A percentile compares a stretch with the other conserved stretches of the same genome.
These are phyloP conservation scores for Epichloe coenophiala DNA, from an alignment of 2,329 filamentous ascomycete species.

Conservation along the genomic window DNA sequence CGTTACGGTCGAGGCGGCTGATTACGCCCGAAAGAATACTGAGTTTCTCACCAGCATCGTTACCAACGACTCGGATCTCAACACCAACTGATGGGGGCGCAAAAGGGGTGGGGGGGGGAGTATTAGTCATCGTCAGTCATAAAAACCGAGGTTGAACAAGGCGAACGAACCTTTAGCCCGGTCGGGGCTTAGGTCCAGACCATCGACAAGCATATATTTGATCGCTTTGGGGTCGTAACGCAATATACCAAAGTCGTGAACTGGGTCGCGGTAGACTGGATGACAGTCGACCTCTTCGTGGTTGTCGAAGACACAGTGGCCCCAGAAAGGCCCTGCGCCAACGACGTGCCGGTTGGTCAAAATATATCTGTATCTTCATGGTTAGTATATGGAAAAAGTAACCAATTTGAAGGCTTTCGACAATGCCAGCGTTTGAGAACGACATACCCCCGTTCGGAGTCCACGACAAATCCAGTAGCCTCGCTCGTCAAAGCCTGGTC, in stretches of 20 bases:
- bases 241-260: constrained; percentile 96
- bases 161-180: constrained; percentile 49
- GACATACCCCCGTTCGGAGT: constrained; percentile 71
- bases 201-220: constrained; percentile 88
- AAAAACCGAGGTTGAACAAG: neutral
- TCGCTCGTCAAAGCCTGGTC: constrained; percentile 87
- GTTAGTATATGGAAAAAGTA: neutral
- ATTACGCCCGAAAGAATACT: constrained; percentile 97
- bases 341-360: constrained; percentile 88
- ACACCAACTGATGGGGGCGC: constrained; percentile 52
- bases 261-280: constrained; percentile 93
- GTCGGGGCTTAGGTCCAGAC: constrained; percentile 70
- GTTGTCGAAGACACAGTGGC: constrained; percentile 96
- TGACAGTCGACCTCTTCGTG: constrained; percentile 94
- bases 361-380: constrained; percentile 45
- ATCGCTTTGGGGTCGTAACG: constrained; percentile 92
- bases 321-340: constrained; percentile 91
- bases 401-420: neutral
- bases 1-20: constrained; percentile 88
- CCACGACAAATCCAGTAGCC: constrained; percentile 94
- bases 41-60: constrained; percentile 95
- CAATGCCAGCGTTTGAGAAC: neutral
- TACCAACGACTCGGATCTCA: constrained; percentile 94
- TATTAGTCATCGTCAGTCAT: constrained; percentile 8
- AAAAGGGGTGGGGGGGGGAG: neutral